Evolutionary conservation across 306 rosid species (phyloP), one percentile per base, ranked within the genome.

Genomic region (Dicorynia guianensis): DNA sequence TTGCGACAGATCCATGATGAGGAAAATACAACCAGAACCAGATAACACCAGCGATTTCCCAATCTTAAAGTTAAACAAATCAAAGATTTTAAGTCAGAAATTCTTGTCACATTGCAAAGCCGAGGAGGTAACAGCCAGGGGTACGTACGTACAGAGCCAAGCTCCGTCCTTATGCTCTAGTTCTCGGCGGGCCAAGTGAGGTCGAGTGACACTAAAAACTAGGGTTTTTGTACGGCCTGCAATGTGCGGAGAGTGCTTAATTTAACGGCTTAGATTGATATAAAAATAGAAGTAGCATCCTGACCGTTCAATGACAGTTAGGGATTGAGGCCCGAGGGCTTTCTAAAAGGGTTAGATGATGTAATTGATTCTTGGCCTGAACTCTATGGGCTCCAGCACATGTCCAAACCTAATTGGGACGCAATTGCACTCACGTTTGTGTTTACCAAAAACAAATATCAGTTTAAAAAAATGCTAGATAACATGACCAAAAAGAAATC

Each of bases 171-270:
- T n/a, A n/a, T n/a, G n/a, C n/a, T 25, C 30, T 25, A 1, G 30
- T 33, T 43, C 39, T 64, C 20, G 70, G 70, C 55, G 70, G 36
- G 54, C 3, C 1, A 6, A 0, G 3, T 12, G 0, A 3, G 11
- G 17, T 25, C 30, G 2, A 25, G 30, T 25, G 30, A 25, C 30
- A 25, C 30, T 25, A 25, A 1, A 44, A 64, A 34, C 40, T 64
- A 64, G 70, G 70, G 70, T 44, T 64, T 64, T 64, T 64, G 39
- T 44, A 64, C 5, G 50, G 36, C 17, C 7, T 4, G 1, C 4
- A 11, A 18, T 19, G 42, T n/a, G 6, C 8, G 4, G 49, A 38
- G 1, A 15, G 1, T 8, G 9, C 13, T 7, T 39, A 7, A 38
- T 15, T 44, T 8, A 39, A 62, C 33, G 49, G 49, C 14, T 62